A percentile compares a stretch with the other conserved stretches of the same genome.
Evolutionary conservation across 2,329 filamentous ascomycete species (phyloP).

Genomic region (Esteya vermicola): DNA sequence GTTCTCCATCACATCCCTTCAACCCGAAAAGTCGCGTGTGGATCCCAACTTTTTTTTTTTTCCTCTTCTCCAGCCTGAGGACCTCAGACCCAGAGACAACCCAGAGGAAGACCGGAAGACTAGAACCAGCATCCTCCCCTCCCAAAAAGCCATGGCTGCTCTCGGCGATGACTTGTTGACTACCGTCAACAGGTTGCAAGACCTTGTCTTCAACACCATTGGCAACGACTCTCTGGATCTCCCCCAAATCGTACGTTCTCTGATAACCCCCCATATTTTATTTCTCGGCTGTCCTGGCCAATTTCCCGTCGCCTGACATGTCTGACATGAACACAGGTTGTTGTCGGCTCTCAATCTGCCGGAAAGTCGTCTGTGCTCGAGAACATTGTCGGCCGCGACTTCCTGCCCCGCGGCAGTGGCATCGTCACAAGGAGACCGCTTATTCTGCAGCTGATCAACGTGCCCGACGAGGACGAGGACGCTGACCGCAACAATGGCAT

Average conservation of each 20-base stretch:
- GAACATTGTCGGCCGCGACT: conserved; percentile 96
- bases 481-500: conserved; percentile 24
- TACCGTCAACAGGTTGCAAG: conserved; percentile 96
- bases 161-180: conserved; percentile 90
- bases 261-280: background rate
- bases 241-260: conserved; percentile 75
- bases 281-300: background rate
- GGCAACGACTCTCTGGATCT: conserved; percentile 96
- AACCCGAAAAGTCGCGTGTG: no score
- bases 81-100: no score
- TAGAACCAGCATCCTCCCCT: background rate
- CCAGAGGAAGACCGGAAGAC: no score
- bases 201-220: conserved; percentile 98
- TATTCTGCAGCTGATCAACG: conserved; percentile 96
- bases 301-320: background rate
- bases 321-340: conserved; percentile 75
- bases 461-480: conserved; percentile 57
- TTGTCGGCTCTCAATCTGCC: conserved; percentile 95
- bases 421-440: conserved; percentile 91
- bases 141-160: conserved; percentile 55
- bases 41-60: no score
- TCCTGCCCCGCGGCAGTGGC: conserved; percentile 87
- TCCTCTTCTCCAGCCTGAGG: no score
- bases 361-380: conserved; percentile 97
- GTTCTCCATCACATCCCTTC: no score